Conservation (phyloP, 192 early-diverging fungal species). For the Chytriomyces sp. region DNA sequence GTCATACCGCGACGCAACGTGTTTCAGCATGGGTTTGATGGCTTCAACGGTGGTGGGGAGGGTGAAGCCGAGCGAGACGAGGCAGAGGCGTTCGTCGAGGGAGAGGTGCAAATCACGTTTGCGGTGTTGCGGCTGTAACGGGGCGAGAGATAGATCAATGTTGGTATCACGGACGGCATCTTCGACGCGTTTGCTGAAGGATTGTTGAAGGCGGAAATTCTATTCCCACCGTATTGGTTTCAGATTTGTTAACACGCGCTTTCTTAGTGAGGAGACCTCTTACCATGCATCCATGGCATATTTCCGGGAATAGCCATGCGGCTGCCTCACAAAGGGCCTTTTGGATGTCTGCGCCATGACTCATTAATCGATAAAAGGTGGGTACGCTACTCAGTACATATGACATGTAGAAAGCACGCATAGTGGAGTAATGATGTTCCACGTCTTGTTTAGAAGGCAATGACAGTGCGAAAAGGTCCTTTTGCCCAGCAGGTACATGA, state of each 20-base stretch:
- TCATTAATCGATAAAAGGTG: neutral
- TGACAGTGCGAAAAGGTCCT: neutral
- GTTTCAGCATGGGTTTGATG: constrained; percentile 3
- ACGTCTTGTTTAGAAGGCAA: neutral
- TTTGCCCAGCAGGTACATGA: neutral
- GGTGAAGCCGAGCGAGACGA: neutral
- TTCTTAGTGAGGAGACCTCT: neutral
- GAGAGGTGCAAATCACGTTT: constrained; percentile 3
- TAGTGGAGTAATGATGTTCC: neutral
- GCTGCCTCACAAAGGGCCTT: constrained; percentile 14
- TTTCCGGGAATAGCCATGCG: neutral
- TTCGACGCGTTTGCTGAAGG: neutral
- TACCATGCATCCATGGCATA: constrained; percentile 20
- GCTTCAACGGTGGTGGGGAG: neutral
- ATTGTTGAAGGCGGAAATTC: constrained; percentile 25
- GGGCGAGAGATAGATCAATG: neutral
- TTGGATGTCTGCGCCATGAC: neutral
- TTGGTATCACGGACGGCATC: neutral
- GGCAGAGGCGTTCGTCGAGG: constrained; percentile 9
- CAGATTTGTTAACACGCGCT: neutral
- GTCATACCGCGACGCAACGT: constrained; percentile 6
- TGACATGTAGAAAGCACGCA: constrained; percentile 8
- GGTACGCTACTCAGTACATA: neutral
- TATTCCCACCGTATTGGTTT: neutral
- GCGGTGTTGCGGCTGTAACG: neutral